These are phyloP conservation scores for Ogataea salicorniae DNA, from an alignment of 805 yeast species.

Conservation along the genomic window DNA sequence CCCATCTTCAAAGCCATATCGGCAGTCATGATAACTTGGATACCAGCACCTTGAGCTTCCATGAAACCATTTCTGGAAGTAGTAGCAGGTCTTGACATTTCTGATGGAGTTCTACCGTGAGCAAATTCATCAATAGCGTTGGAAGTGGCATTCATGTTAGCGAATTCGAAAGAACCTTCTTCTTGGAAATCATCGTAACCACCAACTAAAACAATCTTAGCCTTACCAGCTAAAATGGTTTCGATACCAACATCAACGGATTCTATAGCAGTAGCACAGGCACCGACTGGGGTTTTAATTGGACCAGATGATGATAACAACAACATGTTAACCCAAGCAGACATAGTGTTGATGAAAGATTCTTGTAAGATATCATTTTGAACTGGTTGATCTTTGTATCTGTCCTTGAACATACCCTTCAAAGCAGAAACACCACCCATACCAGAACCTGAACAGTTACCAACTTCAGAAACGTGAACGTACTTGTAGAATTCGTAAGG, in stretches of 20 bases:
- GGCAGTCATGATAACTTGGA: constrained; percentile 93
- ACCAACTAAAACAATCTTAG: constrained; percentile 95
- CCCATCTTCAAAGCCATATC: constrained; percentile 95
- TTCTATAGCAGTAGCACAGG: constrained; percentile 98
- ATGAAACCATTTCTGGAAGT: constrained; percentile 95
- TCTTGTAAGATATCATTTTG: constrained; percentile 97
- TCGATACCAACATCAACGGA: constrained; percentile 95
- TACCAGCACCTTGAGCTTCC: constrained; percentile 99
- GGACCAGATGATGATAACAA: constrained; percentile 97
- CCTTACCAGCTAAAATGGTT: constrained; percentile 88
- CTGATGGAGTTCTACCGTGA: constrained; percentile 96
- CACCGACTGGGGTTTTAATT: constrained; percentile 98
- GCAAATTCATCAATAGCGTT: constrained; percentile 82
- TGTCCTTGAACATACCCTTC: constrained; percentile 96
- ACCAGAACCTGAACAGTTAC: constrained; percentile 99
- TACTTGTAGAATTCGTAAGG: constrained; percentile 98
- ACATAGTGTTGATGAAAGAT: constrained; percentile 97
- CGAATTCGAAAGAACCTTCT: constrained; percentile 97
- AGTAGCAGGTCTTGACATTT: constrained; percentile 98
- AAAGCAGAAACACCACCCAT: constrained; percentile 99
- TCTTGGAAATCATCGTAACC: constrained; percentile 99
- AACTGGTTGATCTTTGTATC: constrained; percentile 88
- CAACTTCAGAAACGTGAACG: constrained; percentile 97
- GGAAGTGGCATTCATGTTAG: constrained; percentile 97
- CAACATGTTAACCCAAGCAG: constrained; percentile 99